These are phyloP conservation scores for Metschnikowia baotianmanensis DNA, from an alignment of 805 yeast genomes.

Conservation along the genomic window DNA sequence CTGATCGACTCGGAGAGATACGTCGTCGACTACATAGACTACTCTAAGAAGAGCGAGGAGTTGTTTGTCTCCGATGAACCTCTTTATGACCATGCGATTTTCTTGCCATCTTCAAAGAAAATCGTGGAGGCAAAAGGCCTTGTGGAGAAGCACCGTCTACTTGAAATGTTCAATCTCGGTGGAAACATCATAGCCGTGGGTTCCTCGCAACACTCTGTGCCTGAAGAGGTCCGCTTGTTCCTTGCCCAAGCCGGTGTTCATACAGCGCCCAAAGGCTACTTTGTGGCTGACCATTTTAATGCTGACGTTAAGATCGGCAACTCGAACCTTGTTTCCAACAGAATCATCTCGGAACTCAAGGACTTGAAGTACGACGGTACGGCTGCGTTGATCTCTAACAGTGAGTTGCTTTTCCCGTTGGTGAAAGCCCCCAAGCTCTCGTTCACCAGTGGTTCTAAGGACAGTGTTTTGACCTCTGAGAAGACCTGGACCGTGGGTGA, in stretches of 20 bases:
- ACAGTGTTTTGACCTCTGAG: slow-evolving; percentile 41
- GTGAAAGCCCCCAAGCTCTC: slow-evolving; percentile 65
- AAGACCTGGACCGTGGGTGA: slow-evolving; percentile 76
- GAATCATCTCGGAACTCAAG: slow-evolving; percentile 20
- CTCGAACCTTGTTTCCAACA: slow-evolving; percentile 27
- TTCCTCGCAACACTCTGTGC: slow-evolving; percentile 43
- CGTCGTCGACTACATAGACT: slow-evolving; percentile 21
- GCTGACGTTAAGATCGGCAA: slow-evolving; percentile 31
- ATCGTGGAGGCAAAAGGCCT: slow-evolving; percentile 32
- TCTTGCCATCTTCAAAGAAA: slow-evolving; percentile 37
- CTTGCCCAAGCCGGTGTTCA: slow-evolving; percentile 78
- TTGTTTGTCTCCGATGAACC: slow-evolving; percentile 26
- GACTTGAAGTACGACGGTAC: slow-evolving; percentile 44
- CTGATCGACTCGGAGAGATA: slow-evolving; percentile 12
- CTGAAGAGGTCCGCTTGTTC: slow-evolving; percentile 53
- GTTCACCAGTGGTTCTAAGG: slow-evolving; percentile 47
- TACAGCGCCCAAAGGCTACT: slow-evolving; percentile 74
- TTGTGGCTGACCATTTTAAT: slow-evolving; percentile 63
- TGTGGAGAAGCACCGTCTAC: slow-evolving; percentile 39
- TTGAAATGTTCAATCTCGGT: slow-evolving; percentile 61
- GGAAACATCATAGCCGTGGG: slow-evolving; percentile 70
- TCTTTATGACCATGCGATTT: slow-evolving; percentile 29
- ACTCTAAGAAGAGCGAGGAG: slow-evolving; percentile 21
- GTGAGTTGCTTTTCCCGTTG: slow-evolving; percentile 68
- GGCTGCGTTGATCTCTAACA: slow-evolving; percentile 69